These are phyloP conservation scores for Hypoxylon trugodes DNA, from an alignment of 495 filamentous ascomycete genomes.

Conservation along the genomic window DNA sequence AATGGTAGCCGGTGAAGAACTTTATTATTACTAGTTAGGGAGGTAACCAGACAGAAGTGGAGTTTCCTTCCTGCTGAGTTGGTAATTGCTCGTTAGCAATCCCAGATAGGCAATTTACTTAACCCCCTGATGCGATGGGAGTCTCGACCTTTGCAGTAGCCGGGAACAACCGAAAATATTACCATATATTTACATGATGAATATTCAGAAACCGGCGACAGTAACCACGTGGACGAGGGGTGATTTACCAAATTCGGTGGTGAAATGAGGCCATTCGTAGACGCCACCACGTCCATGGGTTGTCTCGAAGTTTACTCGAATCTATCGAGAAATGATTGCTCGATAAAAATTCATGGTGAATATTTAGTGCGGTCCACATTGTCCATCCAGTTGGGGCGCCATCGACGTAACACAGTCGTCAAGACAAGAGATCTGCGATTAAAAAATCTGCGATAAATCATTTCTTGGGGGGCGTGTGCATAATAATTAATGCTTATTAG, in stretches of 20 bases:
- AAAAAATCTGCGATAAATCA: too few species aligned
- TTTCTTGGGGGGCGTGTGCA: not conserved
- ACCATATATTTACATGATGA: constrained; percentile 33
- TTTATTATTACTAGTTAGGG: not conserved
- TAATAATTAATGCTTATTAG: too few species aligned
- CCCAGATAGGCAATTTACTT: not conserved
- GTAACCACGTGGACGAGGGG: not conserved
- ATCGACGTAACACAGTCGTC: constrained; percentile 30
- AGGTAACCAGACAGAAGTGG: constrained; percentile 14
- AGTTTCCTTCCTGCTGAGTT: constrained; percentile 16
- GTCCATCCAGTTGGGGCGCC: constrained; percentile 18
- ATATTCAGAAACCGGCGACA: constrained; percentile 11
- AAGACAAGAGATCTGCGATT: constrained; percentile 14
- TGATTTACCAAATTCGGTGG: constrained; percentile 15
- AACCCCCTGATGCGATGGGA: constrained; percentile 2
- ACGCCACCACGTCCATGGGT: not conserved
- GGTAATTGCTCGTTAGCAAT: not conserved
- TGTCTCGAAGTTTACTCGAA: constrained; percentile 37
- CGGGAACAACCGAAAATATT: constrained; percentile 33
- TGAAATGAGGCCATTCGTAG: constrained; percentile 33
- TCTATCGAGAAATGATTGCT: constrained; percentile 36
- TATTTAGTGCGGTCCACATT: constrained; percentile 12
- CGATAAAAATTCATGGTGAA: constrained; percentile 30
- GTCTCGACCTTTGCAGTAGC: constrained; percentile 16
- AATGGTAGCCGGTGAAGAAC: not conserved